Evolutionary conservation across 2,329 filamentous ascomycete genomes (phyloP).

Genomic region (Akanthomyces dipterigenus): DNA sequence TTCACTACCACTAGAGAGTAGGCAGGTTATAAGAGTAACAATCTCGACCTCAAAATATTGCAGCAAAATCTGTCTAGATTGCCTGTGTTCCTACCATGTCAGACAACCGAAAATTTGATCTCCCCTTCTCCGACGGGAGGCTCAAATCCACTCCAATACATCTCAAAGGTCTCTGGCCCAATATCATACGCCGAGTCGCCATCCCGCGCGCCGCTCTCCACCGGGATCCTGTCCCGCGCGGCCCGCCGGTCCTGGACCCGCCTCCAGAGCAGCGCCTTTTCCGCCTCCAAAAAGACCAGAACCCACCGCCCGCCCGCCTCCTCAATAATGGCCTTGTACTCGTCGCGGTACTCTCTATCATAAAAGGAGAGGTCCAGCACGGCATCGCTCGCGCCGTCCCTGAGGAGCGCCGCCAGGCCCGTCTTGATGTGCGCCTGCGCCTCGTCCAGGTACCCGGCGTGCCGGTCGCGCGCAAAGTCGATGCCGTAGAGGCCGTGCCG

Average conservation of each 20-base stretch:
- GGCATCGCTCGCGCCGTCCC: constrained; percentile 18
- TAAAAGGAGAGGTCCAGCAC: constrained; percentile 27
- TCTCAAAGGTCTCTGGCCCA: constrained; percentile 6
- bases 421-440: constrained; percentile 4
- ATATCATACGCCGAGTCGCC: constrained; percentile 11
- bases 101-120: neutral
- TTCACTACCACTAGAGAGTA: too few species aligned
- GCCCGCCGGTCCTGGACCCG: constrained; percentile 23
- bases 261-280: constrained; percentile 23
- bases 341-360: constrained; percentile 23
- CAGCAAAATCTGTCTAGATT: too few species aligned
- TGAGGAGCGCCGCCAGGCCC: constrained; percentile 13
- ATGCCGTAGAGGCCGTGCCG: constrained; percentile 10
- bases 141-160: constrained; percentile 10
- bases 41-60: too few species aligned
- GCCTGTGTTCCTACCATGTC: neutral
- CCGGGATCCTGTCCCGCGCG: constrained; percentile 8
- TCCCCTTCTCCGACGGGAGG: constrained; percentile 8
- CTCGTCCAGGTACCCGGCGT: constrained; percentile 4
- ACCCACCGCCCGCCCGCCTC: constrained; percentile 23
- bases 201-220: neutral
- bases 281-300: constrained; percentile 21
- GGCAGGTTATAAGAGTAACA: too few species aligned
- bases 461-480: constrained; percentile 7
- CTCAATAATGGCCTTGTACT: constrained; percentile 22